Conservation (phyloP, 2,329 filamentous ascomycete genomes). For the Botrytis fragariae region DNA sequence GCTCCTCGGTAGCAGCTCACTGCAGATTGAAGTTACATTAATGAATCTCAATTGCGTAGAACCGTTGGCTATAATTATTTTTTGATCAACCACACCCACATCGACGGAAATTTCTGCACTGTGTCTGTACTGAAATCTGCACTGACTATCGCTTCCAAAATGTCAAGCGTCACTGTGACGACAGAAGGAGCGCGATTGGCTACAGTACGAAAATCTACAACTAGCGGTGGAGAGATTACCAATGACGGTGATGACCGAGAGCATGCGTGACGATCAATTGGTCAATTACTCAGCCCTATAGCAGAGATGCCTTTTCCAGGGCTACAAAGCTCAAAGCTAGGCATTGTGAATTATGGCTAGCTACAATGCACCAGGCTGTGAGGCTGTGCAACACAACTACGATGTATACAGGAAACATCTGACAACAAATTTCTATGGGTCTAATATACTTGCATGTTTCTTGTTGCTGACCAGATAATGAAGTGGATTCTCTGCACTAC, state of each 20-base stretch:
- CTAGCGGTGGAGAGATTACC: conserved; percentile 13
- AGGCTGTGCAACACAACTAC: neutral
- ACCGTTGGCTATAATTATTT: conserved; percentile 4
- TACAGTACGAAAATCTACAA: conserved; percentile 13
- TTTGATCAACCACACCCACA: conserved; percentile 17
- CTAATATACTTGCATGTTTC: neutral
- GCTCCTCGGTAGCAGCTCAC: conserved; percentile 14
- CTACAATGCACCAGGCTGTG: conserved; percentile 15
- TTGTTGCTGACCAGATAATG: neutral
- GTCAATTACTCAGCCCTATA: conserved; percentile 18
- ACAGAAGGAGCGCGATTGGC: conserved; percentile 15
- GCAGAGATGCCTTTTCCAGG: conserved; percentile 1
- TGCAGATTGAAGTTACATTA: conserved; percentile 17
- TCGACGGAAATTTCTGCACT: neutral
- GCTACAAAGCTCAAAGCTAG: neutral
- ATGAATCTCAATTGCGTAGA: neutral
- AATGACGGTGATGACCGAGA: conserved; percentile 20
- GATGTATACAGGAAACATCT: neutral
- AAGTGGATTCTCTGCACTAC: neutral
- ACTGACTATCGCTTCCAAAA: conserved; percentile 7
- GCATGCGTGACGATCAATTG: conserved; percentile 12
- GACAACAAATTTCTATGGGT: neutral
- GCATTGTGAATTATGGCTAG: conserved; percentile 10
- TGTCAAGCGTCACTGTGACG: conserved; percentile 7
- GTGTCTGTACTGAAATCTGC: conserved; percentile 13